Evolutionary conservation across 768 basidiomycete genomes (phyloP).

Genomic region (Glaciozyma antarctica): DNA sequence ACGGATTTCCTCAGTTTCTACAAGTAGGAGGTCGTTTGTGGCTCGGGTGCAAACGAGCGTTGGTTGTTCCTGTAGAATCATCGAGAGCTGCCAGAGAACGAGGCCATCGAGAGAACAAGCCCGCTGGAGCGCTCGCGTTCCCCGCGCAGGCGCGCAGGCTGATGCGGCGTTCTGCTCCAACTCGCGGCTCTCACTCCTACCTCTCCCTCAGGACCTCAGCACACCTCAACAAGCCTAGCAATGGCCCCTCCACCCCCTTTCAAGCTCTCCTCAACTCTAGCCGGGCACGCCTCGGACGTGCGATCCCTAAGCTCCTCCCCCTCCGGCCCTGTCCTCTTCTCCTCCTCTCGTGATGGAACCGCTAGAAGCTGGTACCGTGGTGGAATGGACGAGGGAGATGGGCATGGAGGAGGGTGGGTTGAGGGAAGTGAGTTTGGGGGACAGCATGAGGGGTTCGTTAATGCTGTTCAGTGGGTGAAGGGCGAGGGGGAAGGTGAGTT

Average conservation of each 20-base stretch:
- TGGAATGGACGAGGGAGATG: background rate
- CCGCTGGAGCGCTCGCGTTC: too few relatives aligned
- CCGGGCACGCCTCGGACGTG: slow-evolving; percentile 23
- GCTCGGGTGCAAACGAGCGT: too few relatives aligned
- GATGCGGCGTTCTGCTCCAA: too few relatives aligned
- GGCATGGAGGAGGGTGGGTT: slow-evolving; percentile 13
- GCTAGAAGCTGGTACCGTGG: slow-evolving; percentile 10
- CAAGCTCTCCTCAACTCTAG: slow-evolving; percentile 14
- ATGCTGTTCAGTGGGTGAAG: slow-evolving; percentile 25
- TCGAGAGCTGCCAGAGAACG: too few relatives aligned
- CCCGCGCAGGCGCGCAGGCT: too few relatives aligned
- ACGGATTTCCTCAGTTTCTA: slow-evolving; percentile 81
- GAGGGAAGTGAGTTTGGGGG: slow-evolving; percentile 6
- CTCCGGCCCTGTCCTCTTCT: slow-evolving; percentile 8
- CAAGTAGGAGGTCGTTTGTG: slow-evolving; percentile 36
- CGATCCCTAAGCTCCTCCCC: slow-evolving; percentile 1
- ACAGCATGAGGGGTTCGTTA: slow-evolving; percentile 27
- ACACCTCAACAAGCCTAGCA: too few relatives aligned
- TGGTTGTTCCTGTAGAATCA: too few relatives aligned
- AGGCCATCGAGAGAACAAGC: too few relatives aligned
- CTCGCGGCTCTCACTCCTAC: too few relatives aligned
- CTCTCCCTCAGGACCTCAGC: too few relatives aligned
- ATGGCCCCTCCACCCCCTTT: background rate
- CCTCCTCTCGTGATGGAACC: slow-evolving; percentile 21
- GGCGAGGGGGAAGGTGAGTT: slow-evolving; percentile 5